phyloP scores from a whole-genome alignment of 495 filamentous ascomycete genomes.

The Friedmanniomyces endolithicus region DNA sequence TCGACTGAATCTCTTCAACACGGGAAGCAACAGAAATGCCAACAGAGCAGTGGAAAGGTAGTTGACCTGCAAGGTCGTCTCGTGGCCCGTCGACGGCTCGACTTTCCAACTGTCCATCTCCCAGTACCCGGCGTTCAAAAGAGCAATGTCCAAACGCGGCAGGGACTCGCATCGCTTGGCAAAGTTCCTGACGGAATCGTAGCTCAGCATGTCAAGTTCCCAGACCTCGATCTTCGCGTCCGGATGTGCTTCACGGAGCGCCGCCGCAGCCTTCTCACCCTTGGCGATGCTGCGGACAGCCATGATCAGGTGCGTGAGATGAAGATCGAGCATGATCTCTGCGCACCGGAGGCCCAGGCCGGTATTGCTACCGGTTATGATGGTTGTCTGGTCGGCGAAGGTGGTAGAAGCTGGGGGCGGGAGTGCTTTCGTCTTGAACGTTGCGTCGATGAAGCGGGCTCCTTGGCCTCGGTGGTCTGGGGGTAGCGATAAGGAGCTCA shows the following conservation, averaged over 20 bases:
- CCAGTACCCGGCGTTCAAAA: slow-evolving; percentile 43
- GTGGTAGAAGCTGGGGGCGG: neutral
- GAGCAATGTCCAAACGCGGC: slow-evolving; percentile 36
- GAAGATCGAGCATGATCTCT: slow-evolving; percentile 35
- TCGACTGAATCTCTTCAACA: slow-evolving; percentile 29
- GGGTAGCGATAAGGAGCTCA: neutral
- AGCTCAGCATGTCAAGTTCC: slow-evolving; percentile 20
- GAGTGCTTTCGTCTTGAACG: neutral
- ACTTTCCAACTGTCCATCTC: slow-evolving; percentile 24
- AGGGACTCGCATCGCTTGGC: slow-evolving; percentile 2
- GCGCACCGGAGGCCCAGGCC: slow-evolving; percentile 43
- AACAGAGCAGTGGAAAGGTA: slow-evolving; percentile 39
- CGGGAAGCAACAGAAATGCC: slow-evolving; percentile 37
- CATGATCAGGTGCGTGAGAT: slow-evolving; percentile 40
- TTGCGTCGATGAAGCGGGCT: neutral
- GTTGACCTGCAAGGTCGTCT: slow-evolving; percentile 30
- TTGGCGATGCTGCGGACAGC: slow-evolving; percentile 40
- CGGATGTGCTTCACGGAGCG: slow-evolving; percentile 22
- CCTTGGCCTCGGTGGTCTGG: neutral
- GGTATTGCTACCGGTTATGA: slow-evolving; percentile 43
- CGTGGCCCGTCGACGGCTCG: slow-evolving; percentile 35
- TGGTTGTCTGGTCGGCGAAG: slow-evolving; percentile 29
- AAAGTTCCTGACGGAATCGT: slow-evolving; percentile 9
- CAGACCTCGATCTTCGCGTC: slow-evolving; percentile 26
- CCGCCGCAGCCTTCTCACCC: slow-evolving; percentile 28